Evolutionary conservation across 2,329 filamentous ascomycete genomes (phyloP).

Genomic region (Hansfordia pulvinata): DNA sequence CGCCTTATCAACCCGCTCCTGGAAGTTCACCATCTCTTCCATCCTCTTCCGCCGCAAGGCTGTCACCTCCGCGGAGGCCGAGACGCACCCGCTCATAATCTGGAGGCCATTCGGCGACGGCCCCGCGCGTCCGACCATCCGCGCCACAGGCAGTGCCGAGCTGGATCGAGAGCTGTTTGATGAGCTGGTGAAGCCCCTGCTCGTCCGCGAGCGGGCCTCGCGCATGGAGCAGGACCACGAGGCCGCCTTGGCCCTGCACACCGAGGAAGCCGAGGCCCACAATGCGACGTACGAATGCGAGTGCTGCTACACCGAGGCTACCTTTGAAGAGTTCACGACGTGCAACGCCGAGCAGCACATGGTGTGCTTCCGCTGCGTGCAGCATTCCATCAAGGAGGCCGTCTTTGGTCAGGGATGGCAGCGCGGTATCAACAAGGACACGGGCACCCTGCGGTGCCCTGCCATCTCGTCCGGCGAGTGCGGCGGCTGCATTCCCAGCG

Average conservation of each 20-base stretch:
- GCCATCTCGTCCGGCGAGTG: slow-evolving; percentile 62
- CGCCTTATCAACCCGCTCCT: slow-evolving; percentile 57
- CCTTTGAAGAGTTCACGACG: slow-evolving; percentile 63
- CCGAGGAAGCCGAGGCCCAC: slow-evolving; percentile 41
- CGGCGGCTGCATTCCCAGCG: slow-evolving; percentile 54
- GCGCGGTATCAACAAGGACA: slow-evolving; percentile 59
- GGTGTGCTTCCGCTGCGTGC: slow-evolving; percentile 72
- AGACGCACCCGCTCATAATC: slow-evolving; percentile 48
- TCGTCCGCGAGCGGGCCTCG: slow-evolving; percentile 24
- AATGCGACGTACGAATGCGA: slow-evolving; percentile 55
- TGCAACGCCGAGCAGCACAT: slow-evolving; percentile 58
- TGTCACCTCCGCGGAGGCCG: slow-evolving; percentile 35
- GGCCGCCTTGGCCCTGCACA: slow-evolving; percentile 40
- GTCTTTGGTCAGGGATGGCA: slow-evolving; percentile 90
- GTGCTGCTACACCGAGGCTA: slow-evolving; percentile 60
- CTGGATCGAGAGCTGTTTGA: slow-evolving; percentile 48
- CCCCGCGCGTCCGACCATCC: slow-evolving; percentile 45
- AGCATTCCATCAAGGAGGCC: slow-evolving; percentile 70
- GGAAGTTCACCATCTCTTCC: slow-evolving; percentile 60
- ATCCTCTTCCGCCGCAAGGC: slow-evolving; percentile 55
- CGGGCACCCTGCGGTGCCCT: slow-evolving; percentile 70
- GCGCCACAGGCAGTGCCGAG: slow-evolving; percentile 50
- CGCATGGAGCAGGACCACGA: slow-evolving; percentile 36
- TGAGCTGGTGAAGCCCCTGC: slow-evolving; percentile 41
- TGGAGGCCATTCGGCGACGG: slow-evolving; percentile 45